A percentile compares a stretch with the other conserved stretches of the same genome.
Conservation (phyloP, 164 flowering plant species). For the Sedum album region DNA sequence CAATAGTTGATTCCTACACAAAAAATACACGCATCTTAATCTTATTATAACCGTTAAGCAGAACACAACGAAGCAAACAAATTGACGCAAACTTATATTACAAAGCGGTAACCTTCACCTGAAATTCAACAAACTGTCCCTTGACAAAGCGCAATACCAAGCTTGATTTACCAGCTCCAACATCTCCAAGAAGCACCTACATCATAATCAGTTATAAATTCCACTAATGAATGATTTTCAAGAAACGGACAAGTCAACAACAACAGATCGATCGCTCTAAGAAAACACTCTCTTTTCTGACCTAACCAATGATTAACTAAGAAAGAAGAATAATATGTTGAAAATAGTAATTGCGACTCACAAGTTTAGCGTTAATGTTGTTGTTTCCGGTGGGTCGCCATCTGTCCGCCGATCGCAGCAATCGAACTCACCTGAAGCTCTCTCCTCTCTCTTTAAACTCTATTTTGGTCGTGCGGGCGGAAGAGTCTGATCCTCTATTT, state of each 20-base stretch:
- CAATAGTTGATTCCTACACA: conserved; percentile 47
- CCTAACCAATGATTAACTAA: neutral
- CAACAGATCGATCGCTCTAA: no score
- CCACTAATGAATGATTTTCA: no score
- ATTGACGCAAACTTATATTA: neutral
- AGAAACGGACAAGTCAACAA: no score
- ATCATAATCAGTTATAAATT: neutral
- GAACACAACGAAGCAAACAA: neutral
- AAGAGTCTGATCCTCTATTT: no score
- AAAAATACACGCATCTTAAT: neutral
- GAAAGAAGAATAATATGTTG: neutral
- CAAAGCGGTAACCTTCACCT: conserved; percentile 19
- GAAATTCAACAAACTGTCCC: conserved; percentile 49
- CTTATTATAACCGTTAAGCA: no score
- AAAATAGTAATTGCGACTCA: conserved; percentile 11
- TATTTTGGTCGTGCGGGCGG: no score
- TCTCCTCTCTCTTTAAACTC: no score
- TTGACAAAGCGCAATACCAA: conserved; percentile 49
- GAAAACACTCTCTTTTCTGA: no score
- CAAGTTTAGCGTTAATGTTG: conserved; percentile 44
- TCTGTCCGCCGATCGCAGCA: conserved; percentile 6
- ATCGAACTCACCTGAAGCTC: neutral
- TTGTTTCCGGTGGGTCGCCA: conserved; percentile 47
- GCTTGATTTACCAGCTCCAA: conserved; percentile 57
- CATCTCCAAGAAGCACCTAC: conserved; percentile 51